A percentile compares a stretch with the other conserved stretches of the same genome.
Evolutionary conservation across 495 filamentous ascomycete genomes (phyloP).

Genomic region (Immersiella caudata): DNA sequence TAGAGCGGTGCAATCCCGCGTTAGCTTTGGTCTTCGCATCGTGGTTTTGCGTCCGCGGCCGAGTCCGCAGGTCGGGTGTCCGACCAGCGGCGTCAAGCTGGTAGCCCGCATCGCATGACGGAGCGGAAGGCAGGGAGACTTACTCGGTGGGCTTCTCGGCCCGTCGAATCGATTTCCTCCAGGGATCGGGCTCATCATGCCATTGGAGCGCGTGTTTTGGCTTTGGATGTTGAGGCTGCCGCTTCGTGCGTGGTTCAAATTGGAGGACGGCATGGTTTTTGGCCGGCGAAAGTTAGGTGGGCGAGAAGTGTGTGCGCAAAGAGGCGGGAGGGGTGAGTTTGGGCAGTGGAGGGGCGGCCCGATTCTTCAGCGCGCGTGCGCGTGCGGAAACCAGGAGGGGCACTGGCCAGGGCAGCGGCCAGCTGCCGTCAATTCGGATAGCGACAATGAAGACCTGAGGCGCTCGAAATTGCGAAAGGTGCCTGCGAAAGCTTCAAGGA

Average conservation of each 20-base stretch:
- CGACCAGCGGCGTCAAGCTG: constrained; percentile 10
- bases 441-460: background rate
- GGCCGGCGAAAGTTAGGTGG: constrained; percentile 3
- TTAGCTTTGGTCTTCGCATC: constrained; percentile 21
- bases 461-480: background rate
- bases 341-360: constrained; percentile 27
- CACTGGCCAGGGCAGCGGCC: constrained; percentile 6
- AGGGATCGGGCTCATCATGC: constrained; percentile 45
- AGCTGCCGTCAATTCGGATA: constrained; percentile 23
- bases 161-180: constrained; percentile 61
- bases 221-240: constrained; percentile 57
- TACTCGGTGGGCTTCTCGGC: constrained; percentile 83
- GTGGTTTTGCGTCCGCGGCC: background rate
- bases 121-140: constrained; percentile 33
- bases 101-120: background rate
- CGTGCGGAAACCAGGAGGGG: constrained; percentile 12
- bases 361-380: constrained; percentile 25
- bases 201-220: constrained; percentile 33
- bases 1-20: constrained; percentile 14
- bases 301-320: constrained; percentile 17
- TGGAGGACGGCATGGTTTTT: constrained; percentile 37
- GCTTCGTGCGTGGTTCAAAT: constrained; percentile 55
- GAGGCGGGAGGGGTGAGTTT: constrained; percentile 11
- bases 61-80: background rate
- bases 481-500: background rate